A percentile compares a stretch with the other conserved stretches of the same genome.
These are phyloP conservation scores for Nitzschia sp. DNA, from an alignment of 108 stramenopile genomes.

Conservation along the genomic window DNA sequence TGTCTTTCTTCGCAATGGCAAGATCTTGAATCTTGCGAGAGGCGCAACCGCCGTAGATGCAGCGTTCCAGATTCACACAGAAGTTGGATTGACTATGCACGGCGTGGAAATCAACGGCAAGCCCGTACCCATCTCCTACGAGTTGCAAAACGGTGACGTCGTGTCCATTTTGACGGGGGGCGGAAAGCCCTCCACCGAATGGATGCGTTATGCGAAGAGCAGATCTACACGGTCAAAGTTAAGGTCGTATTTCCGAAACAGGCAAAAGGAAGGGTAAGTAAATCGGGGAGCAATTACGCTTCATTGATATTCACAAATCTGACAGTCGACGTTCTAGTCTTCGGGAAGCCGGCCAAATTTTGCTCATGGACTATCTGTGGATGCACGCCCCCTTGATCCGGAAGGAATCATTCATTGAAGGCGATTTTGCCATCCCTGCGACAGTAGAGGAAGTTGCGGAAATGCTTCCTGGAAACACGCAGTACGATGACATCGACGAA, in stretches of 20 bases:
- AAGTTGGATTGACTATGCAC: constrained; percentile 88
- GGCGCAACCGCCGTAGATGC: constrained; percentile 92
- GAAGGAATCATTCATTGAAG: constrained; percentile 57
- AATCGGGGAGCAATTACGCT: no score
- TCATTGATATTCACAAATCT: neutral
- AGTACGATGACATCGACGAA: constrained; percentile 64
- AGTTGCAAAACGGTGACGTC: constrained; percentile 90
- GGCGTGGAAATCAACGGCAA: constrained; percentile 90
- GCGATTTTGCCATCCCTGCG: constrained; percentile 53
- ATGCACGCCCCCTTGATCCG: constrained; percentile 67
- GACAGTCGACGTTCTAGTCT: constrained; percentile 17
- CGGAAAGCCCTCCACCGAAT: constrained; percentile 74
- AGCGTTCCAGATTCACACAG: constrained; percentile 90
- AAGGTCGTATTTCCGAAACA: constrained; percentile 74
- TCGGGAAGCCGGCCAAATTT: constrained; percentile 69
- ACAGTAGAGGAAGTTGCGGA: constrained; percentile 52
- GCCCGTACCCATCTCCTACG: constrained; percentile 76
- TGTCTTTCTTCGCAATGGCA: constrained; percentile 87
- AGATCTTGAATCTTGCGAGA: constrained; percentile 87
- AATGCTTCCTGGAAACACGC: constrained; percentile 74
- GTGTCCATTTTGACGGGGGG: constrained; percentile 84
- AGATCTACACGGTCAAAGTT: constrained; percentile 86
- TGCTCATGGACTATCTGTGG: constrained; percentile 76
- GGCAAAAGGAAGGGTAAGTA: constrained; percentile 63
- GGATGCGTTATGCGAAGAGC: constrained; percentile 86